These are phyloP conservation scores for Infundibulicybe gibba DNA, from an alignment of 768 basidiomycete genomes.

Conservation along the genomic window DNA sequence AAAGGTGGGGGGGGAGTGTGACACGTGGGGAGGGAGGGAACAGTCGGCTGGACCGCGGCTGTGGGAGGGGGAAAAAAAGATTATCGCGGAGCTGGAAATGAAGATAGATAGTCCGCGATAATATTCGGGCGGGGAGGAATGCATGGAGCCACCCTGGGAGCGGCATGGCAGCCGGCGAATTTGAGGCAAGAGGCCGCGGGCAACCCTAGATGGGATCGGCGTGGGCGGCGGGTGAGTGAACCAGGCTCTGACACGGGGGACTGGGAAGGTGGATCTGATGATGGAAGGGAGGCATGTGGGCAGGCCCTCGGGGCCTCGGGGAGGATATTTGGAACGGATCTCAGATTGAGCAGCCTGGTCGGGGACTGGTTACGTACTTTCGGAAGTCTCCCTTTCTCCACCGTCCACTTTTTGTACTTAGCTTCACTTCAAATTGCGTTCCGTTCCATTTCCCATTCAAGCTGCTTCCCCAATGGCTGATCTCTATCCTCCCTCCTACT, in stretches of 20 bases:
- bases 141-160: neutral
- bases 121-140: neutral
- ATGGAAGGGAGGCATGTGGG: constrained; percentile 10
- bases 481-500: constrained; percentile 48
- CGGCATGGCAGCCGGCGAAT: neutral
- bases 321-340: constrained; percentile 21
- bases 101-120: neutral
- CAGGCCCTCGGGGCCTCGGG: constrained; percentile 39
- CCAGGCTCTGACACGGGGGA: no score
- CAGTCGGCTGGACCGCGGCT: neutral
- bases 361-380: constrained; percentile 32
- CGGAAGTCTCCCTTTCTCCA: constrained; percentile 44
- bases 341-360: constrained; percentile 20
- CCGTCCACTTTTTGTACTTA: constrained; percentile 29
- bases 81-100: neutral
- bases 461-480: constrained; percentile 45
- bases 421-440: constrained; percentile 13
- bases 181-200: neutral
- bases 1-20: no score
- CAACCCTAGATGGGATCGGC: neutral
- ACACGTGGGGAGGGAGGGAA: neutral
- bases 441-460: constrained; percentile 12
- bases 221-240: no score
- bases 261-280: constrained; percentile 14
- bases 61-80: neutral